Conservation (phyloP, 495 filamentous ascomycete genomes). For the Daldinia bambusicola region DNA sequence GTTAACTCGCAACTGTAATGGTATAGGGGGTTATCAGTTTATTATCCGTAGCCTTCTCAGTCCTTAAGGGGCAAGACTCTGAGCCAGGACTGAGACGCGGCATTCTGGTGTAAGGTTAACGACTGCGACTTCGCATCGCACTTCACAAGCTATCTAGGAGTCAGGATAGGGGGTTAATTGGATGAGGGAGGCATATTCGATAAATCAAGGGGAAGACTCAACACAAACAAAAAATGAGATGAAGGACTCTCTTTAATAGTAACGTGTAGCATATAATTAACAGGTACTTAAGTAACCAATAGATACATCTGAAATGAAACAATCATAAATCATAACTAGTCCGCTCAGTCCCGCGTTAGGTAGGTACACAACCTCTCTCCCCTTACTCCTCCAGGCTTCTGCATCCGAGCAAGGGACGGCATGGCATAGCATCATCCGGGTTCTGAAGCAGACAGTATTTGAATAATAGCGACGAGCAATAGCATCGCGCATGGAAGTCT, state of each 20-base stretch:
- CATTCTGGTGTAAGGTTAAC: not conserved
- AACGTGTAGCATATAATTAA: not conserved
- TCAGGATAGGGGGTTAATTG: not conserved
- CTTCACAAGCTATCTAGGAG: not conserved
- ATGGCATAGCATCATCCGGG: not conserved
- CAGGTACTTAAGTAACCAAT: not conserved
- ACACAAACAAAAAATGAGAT: not conserved
- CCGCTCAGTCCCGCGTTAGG: not conserved
- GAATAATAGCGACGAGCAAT: conserved; percentile 1
- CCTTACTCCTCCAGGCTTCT: not conserved
- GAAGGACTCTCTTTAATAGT: not conserved
- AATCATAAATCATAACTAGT: conserved; percentile 1
- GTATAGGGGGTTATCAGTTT: not conserved
- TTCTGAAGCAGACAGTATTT: not conserved
- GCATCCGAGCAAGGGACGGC: not conserved
- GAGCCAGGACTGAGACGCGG: not conserved
- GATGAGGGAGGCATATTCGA: not conserved
- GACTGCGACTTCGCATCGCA: not conserved
- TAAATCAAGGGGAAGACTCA: not conserved
- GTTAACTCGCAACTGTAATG: not conserved
- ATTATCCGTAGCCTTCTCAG: not conserved
- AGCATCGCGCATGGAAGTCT: not conserved
- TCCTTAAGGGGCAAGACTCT: not conserved
- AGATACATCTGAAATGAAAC: not conserved
- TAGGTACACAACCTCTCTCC: not conserved